These are phyloP conservation scores for Dalbergia cultrata DNA, from an alignment of 306 rosid species.

Conservation along the genomic window DNA sequence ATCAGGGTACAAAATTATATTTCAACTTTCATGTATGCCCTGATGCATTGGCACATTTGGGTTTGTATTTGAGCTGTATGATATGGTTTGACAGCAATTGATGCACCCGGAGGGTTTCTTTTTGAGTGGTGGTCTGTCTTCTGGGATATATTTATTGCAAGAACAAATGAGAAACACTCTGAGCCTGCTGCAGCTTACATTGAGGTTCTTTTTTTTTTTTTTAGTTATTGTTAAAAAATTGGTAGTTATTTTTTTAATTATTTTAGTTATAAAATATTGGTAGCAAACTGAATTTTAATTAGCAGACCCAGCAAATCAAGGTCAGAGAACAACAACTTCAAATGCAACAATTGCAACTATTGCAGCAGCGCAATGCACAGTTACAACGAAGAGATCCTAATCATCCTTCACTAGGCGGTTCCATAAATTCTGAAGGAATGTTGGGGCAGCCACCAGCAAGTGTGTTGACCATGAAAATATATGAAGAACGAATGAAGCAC, in stretches of 20 bases:
- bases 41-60: no score
- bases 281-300: conserved; percentile 30
- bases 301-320: conserved; percentile 77
- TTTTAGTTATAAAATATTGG: neutral
- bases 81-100: conserved; percentile 77
- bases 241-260: no score
- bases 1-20: neutral
- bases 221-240: no score
- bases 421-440: conserved; percentile 86
- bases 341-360: conserved; percentile 80
- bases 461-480: conserved; percentile 84
- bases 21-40: conserved; percentile 8
- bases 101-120: conserved; percentile 97
- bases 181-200: conserved; percentile 87
- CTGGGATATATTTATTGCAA: conserved; percentile 94
- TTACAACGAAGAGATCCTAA: conserved; percentile 78
- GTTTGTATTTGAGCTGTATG: conserved; percentile 18
- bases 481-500: conserved; percentile 85
- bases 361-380: conserved; percentile 83
- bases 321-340: conserved; percentile 82
- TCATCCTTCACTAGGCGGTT: conserved; percentile 71
- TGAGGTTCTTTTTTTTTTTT: conserved; percentile 58
- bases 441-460: conserved; percentile 82
- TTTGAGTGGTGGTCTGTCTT: conserved; percentile 98
- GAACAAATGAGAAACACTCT: conserved; percentile 88